Conservation (phyloP, 2,329 filamentous ascomycete species). For the Pseudogymnoascus sp. region DNA sequence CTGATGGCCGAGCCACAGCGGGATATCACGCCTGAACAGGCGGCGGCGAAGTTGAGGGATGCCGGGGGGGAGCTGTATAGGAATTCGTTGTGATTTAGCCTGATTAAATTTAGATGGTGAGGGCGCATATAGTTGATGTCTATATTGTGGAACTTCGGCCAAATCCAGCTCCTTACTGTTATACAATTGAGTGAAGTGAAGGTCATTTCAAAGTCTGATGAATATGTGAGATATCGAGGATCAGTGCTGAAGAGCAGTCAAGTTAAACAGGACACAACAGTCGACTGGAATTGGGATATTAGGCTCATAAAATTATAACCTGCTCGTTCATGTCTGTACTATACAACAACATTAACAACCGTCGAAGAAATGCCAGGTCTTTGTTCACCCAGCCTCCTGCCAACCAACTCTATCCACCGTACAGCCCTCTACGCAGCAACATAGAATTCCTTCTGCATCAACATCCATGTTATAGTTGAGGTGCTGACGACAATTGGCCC, state of each 20-base stretch:
- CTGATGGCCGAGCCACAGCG: constrained; percentile 95
- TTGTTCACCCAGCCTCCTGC: not conserved
- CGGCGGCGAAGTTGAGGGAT: constrained; percentile 64
- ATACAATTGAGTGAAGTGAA: not conserved
- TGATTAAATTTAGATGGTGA: not conserved
- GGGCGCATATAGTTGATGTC: not conserved
- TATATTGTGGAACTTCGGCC: not conserved
- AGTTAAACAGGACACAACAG: not conserved
- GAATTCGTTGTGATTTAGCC: constrained; percentile 32
- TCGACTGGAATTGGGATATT: not conserved
- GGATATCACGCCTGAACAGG: constrained; percentile 96
- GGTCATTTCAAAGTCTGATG: not conserved
- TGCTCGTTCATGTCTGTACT: not conserved
- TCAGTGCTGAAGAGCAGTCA: not conserved
- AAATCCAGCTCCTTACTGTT: not conserved
- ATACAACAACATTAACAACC: not conserved
- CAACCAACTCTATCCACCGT: not conserved
- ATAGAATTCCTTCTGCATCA: constrained; percentile 60
- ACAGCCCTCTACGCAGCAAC: constrained; percentile 35
- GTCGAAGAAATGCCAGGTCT: not conserved
- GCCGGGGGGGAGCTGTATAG: constrained; percentile 81
- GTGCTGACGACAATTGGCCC: constrained; percentile 47
- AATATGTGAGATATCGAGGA: not conserved
- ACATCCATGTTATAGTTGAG: constrained; percentile 50
- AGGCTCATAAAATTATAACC: not conserved